Evolutionary conservation across 1,139 yeast species (phyloP), one percentile per base, ranked within the genome.

Genomic region (Debaryomycetaceae sp.): DNA sequence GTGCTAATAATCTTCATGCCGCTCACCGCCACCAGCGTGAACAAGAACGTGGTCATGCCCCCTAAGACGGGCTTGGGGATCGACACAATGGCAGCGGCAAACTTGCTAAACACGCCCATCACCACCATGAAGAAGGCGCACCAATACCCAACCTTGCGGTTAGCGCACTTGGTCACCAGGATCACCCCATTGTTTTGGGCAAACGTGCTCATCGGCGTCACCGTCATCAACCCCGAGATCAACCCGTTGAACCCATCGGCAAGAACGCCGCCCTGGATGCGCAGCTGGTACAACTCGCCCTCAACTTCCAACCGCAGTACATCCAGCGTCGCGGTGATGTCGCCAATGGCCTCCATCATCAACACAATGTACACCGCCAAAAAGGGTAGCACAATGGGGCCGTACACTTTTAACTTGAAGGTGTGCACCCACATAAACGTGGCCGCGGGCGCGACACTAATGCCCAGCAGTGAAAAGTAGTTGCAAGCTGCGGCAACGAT

Each of bases 131-230:
- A 83, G 60, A 82, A 78, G 45, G 93, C 85, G 64, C 91, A 79
- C 83, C 93, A 85, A 61, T 82, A 83, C 28, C 96, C 96, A 20
- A 81, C 95, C 27, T 70, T 66, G 58, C 93, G 73, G 47, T 82
- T 79, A 34, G 95, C 96, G 61, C 95, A 85, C 52, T 84, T 85
- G 31, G 96, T 86, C 51, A 86, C 71, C 24, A 94, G 80, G 43
- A 88, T 85, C 39, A 86, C 95, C 63, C 96, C 96, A 53, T 88
- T 88, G 60, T 86, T 88, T 58, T 86, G 96, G 10, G 96, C 95
- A 63, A 86, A 86, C 0, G 91, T 81, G 11, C 91, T 78, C 75
- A 86, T 70, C 36, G 95, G 95, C 27, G 94, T 82, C 38, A 83
- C 65, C 10, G 88, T 80, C 67, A 75, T 67, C 34, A 86, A 66